Base-by-base conservation (phyloP, 2,329 filamentous ascomycete genomes). In the Chalara sp. region DNA sequence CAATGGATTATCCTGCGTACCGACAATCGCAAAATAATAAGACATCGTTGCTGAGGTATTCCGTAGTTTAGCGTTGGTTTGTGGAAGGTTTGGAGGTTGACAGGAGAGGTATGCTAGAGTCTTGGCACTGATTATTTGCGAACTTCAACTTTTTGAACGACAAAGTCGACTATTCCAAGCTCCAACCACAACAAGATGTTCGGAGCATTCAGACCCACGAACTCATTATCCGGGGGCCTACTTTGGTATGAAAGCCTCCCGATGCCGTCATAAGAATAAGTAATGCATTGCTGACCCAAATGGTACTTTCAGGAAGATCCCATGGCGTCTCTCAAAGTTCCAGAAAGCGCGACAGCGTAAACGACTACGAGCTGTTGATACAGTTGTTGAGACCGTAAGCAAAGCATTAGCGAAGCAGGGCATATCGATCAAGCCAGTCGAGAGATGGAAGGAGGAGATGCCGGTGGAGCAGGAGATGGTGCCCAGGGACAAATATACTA, bases 11-110 rank as follows among this genome's bases (percentile, higher is more conserved):
- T 99, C 93, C 63, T 89, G 88, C 28, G 90, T 95, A 65, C 91
- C 93, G 68, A 99, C 83, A 61, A 99, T 96, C 66, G 88, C 88
- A 72, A 99, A 97, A 76, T 96, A 96, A 78, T 97, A 99, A 54
- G 91, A 96, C 93, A 97, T 97, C 57, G 61, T 76, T 50, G 31
- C 44, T 21, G 32, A 42, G 21, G 35, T 37, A 35, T 43, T 44
- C 12, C 32, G 47, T 48, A 50, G 8, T 41, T 41, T 53, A 44
- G 48, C 37, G 45, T 48, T 48, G 35, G 35, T 37, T 21, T 21
- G 21, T 21, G 21, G 21, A 21, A 21, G 21, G 10, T 32, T 28
- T 47, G 42, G 44, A 39, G 46, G 44, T 32, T 7, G 55, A 53
- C 6, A 5, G 41, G 30, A 44, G 55, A 31, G 55, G 39, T 32